Percentiles rank a stretch among this genome's conserved stretches.
These are phyloP conservation scores for Glebionis coronaria DNA, from an alignment of 129 eudicot species.

Conservation along the genomic window DNA sequence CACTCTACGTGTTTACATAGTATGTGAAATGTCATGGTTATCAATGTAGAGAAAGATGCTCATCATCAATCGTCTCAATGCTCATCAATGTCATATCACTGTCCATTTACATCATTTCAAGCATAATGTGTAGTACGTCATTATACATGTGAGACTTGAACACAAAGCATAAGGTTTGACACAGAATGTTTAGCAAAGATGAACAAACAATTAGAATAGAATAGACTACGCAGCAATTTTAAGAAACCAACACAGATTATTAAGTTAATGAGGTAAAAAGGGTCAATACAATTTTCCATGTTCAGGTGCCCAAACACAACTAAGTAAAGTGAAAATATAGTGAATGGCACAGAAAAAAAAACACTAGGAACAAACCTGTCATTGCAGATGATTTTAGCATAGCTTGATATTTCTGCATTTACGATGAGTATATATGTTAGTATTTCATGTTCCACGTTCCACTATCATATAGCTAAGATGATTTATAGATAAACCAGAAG, in stretches of 20 bases:
- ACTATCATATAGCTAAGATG: conserved; percentile 16
- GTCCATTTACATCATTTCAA: background rate
- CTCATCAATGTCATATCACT: conserved; percentile 10
- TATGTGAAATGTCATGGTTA: background rate
- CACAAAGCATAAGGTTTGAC: conserved; percentile 16
- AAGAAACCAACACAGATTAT: conserved; percentile 1
- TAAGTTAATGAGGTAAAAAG: conserved; percentile 3
- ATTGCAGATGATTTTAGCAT: conserved; percentile 50
- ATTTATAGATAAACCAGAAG: background rate
- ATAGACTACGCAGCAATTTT: conserved; percentile 1
- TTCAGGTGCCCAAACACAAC: conserved; percentile 11
- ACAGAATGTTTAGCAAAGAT: background rate
- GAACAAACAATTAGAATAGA: conserved; percentile 3
- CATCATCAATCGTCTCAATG: background rate
- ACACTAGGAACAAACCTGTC: conserved; percentile 49
- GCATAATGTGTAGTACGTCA: conserved; percentile 5
- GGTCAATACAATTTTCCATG: background rate
- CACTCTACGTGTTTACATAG: background rate
- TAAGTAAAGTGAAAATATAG: conserved; percentile 10
- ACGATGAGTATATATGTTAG: conserved; percentile 25
- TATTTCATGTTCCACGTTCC: conserved; percentile 13
- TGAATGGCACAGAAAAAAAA: background rate
- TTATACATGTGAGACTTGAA: background rate
- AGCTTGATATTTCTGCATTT: conserved; percentile 75
- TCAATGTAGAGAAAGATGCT: conserved; percentile 13